Evolutionary conservation across 2,329 filamentous ascomycete species (phyloP), one percentile per base, ranked within the genome.

Genomic region (Akanthomyces lecanii): DNA sequence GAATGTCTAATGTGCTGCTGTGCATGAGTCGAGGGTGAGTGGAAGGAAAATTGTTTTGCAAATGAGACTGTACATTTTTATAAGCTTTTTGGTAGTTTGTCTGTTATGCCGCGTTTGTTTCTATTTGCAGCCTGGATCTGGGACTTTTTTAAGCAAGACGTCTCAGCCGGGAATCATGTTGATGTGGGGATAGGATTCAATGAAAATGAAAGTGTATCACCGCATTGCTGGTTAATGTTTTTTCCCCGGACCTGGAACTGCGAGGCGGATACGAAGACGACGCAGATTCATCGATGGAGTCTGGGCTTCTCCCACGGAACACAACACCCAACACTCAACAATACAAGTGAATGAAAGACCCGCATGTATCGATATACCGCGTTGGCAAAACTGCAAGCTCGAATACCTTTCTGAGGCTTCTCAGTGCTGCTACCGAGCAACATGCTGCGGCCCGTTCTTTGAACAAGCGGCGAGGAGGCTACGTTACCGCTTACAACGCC

Each of bases 1-100:
- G 77, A 82, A 89, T 66, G 82, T 91, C 71, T 90, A 73, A 21
- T 10, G 40, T 23, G n/a, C 14, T 25, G 12, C 3, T 2, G 42
- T 25, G 28, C 18, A 21, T 44, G 6, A 45, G 53, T 5, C 12
- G 25, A 11, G 21, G 52, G 8, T 74, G 33, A 18, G 36, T 6
- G 53, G 18, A 8, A 21, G 40, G 10, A n/a, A 44, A 40, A 44
- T 2, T n/a, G 23, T 16, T 55, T 42, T 25, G 6, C 28, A 28
- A 55, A n/a, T 33, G 52, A 44, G 52, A 42, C n/a, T 45, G 54
- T 57, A 36, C 36, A 40, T 33, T 33, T 58, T 36, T 45, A 18
- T 53, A 25, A 45, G 25, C 21, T 11, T 18, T 61, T 54, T 44
- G 3, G 36, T 36, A 23, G 18, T 25, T 53, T 53, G 4, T 21